Evolutionary conservation across 2,329 filamentous ascomycete genomes (phyloP).

Genomic region (Davidsoniella eucalypti): DNA sequence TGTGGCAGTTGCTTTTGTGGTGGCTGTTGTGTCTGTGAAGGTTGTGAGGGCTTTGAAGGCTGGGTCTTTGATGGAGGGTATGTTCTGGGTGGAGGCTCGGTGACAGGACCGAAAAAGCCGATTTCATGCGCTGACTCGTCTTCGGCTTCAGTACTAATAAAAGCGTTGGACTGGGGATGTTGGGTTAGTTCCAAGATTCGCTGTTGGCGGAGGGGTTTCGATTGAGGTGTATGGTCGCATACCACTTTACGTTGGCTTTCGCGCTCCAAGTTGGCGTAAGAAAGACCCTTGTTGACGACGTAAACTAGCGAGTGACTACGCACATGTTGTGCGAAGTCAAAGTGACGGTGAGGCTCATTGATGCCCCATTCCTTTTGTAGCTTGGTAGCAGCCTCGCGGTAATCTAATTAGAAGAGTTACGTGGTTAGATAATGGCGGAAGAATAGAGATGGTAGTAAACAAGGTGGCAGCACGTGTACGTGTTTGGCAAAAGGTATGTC

Average conservation of each 20-base stretch:
- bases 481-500: too few relatives aligned
- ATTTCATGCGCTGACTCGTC: conserved; percentile 1
- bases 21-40: background rate
- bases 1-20: too few relatives aligned
- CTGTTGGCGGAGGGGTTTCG: too few relatives aligned
- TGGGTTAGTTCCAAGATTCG: background rate
- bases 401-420: conserved; percentile 30
- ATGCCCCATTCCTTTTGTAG: conserved; percentile 54
- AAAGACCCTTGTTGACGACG: conserved; percentile 45
- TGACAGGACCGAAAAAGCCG: conserved; percentile 39
- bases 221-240: conserved; percentile 16
- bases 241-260: conserved; percentile 36
- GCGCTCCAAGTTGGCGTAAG: conserved; percentile 43
- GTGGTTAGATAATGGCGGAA: background rate
- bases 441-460: background rate
- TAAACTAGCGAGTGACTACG: conserved; percentile 47
- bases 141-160: background rate
- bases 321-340: conserved; percentile 48
- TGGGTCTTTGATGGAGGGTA: conserved; percentile 1
- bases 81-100: conserved; percentile 2
- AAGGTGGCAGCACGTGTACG: background rate
- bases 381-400: conserved; percentile 49
- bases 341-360: conserved; percentile 42
- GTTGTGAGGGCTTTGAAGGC: background rate
- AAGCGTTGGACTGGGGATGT: background rate